Evolutionary conservation across 73 alveolate species (phyloP).

Genomic region (Diophrys appendiculata): DNA sequence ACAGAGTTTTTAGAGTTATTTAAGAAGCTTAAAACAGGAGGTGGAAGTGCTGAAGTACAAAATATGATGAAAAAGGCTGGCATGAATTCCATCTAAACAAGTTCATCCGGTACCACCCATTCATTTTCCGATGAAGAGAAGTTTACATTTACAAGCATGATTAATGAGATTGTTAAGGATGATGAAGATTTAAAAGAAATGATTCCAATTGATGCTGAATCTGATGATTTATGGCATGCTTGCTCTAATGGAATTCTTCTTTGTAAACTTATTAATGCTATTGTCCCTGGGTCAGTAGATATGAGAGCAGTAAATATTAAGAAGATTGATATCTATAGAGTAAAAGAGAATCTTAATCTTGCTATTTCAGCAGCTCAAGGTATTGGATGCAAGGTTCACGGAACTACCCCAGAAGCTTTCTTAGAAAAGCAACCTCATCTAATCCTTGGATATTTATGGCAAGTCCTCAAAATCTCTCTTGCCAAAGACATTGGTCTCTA

Average conservation of each 20-base stretch:
- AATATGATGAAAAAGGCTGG: constrained; percentile 17
- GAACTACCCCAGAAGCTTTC: constrained; percentile 80
- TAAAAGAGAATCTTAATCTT: constrained; percentile 88
- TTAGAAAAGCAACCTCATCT: constrained; percentile 79
- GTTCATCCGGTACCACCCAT: constrained; percentile 56
- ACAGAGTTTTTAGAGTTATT: constrained; percentile 39
- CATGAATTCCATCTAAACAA: background rate
- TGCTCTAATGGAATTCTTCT: constrained; percentile 87
- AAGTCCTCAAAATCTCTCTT: constrained; percentile 76
- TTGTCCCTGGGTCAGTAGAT: constrained; percentile 87
- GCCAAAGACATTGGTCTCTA: constrained; percentile 73
- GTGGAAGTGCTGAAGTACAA: background rate
- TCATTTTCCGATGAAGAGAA: constrained; percentile 80
- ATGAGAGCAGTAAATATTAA: constrained; percentile 86
- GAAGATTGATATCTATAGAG: constrained; percentile 75
- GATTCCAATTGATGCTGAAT: constrained; percentile 90
- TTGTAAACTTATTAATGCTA: constrained; percentile 82
- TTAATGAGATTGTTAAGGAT: constrained; percentile 70
- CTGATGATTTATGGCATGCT: constrained; percentile 81
- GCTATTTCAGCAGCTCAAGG: constrained; percentile 93
- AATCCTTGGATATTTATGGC: constrained; percentile 91
- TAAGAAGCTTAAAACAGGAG: background rate
- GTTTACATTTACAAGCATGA: constrained; percentile 70
- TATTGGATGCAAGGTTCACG: constrained; percentile 84
- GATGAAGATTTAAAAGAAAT: constrained; percentile 78